Base-by-base conservation (phyloP, 2,329 filamentous ascomycete genomes). In the Raffaelea ambrosiae region DNA sequence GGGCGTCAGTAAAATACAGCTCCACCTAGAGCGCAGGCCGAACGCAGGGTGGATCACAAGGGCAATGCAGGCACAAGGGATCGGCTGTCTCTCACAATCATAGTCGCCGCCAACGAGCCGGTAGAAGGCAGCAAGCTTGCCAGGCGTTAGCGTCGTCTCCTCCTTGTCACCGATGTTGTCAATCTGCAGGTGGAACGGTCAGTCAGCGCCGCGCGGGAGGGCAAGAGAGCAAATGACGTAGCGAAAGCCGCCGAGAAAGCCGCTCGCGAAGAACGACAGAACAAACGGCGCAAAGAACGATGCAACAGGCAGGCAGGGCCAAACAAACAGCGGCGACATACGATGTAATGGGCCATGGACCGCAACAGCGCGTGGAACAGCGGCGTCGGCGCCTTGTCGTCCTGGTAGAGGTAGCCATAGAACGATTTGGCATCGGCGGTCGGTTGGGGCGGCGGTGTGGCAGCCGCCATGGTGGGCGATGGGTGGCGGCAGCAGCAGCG, bases 121-220 rank as follows among this genome's bases (percentile, higher is more conserved):
- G 66, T 91, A 91, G 61, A 89, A 91, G 36, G 77, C 72, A n/a
- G 86, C 83, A 39, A 91, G 69, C 60, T 89, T 88, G 46, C 73
- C 67, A 0, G 85, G 84, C 5, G 77, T 85, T 35, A 86, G 63
- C 44, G 69, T 63, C 38, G 64, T 65, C 20, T 73, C 68, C 23
- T 69, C 68, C 55, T 67, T 74, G 61, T 84, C 78, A 48, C 79
- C 80, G 51, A 85, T 67, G 44, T 81, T 66, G 42, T 68, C 63
- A 43, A 72, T 71, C 82, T 85, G 51, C n/a, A 29, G 26, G 13
- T 29, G 26, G 5, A 35, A 26, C 21, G 16, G 19, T 18, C 19
- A 18, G 36, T 44, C 31, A 48, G 46, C 47, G 19, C 29, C 7
- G 31, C 18, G 26, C 11, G 22, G 36, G 36, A 39, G 33, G 20